phyloP scores from a whole-genome alignment of 2,329 filamentous ascomycete species.

The Xylariaceae sp. region DNA sequence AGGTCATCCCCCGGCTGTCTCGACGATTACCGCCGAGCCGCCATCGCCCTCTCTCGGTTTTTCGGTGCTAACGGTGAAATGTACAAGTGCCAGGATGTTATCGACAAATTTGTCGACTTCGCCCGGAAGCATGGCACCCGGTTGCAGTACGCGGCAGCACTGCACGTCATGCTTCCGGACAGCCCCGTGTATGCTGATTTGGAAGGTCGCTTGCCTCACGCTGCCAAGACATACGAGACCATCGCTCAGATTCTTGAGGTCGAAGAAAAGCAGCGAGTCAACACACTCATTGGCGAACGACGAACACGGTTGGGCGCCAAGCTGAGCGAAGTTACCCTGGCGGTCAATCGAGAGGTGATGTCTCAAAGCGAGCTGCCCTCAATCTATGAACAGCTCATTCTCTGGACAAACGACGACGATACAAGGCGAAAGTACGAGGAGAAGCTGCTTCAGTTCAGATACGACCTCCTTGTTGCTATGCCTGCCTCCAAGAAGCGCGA shows the following conservation, averaged over 20 bases:
- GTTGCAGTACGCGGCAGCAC: slow-evolving; percentile 67
- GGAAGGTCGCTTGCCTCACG: slow-evolving; percentile 76
- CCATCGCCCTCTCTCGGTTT: slow-evolving; percentile 67
- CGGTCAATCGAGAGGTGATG: slow-evolving; percentile 84
- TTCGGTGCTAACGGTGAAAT: slow-evolving; percentile 62
- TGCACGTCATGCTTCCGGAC: slow-evolving; percentile 71
- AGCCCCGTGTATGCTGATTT: slow-evolving; percentile 76
- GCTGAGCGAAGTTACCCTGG: slow-evolving; percentile 73
- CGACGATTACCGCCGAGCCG: slow-evolving; percentile 67
- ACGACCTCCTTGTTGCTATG: slow-evolving; percentile 69
- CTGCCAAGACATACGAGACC: slow-evolving; percentile 72
- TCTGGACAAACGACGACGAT: slow-evolving; percentile 87
- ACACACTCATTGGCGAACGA: slow-evolving; percentile 82
- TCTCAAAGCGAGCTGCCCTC: slow-evolving; percentile 69
- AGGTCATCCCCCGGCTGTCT: slow-evolving; percentile 66
- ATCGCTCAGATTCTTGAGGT: slow-evolving; percentile 79
- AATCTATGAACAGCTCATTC: slow-evolving; percentile 76
- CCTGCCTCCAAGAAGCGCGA: slow-evolving; percentile 59
- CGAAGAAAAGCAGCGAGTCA: slow-evolving; percentile 85
- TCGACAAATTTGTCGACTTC: slow-evolving; percentile 75
- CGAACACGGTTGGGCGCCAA: slow-evolving; percentile 81
- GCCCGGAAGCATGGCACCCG: slow-evolving; percentile 67
- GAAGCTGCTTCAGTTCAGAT: slow-evolving; percentile 75
- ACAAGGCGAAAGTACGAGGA: slow-evolving; percentile 81
- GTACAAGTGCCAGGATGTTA: slow-evolving; percentile 58